Conservation (phyloP, 495 filamentous ascomycete species). For the Penicillium subrubescens region DNA sequence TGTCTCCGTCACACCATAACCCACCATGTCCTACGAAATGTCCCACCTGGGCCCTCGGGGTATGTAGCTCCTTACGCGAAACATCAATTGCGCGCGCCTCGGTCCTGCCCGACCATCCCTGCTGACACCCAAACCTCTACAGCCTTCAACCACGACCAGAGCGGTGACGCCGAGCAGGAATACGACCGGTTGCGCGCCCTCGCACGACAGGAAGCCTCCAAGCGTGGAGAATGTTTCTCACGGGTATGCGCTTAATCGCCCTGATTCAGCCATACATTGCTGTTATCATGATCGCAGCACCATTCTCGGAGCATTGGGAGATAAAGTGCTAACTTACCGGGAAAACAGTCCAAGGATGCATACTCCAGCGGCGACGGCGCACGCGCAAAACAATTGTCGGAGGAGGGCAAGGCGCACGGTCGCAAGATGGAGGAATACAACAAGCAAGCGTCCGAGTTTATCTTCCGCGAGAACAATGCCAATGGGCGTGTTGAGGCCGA, state of each 20-base stretch:
- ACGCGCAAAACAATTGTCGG: conserved; percentile 74
- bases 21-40: conserved; percentile 63
- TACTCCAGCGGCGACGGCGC: conserved; percentile 81
- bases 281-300: not conserved
- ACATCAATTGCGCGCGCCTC: not conserved
- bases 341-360: conserved; percentile 67
- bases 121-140: conserved; percentile 6
- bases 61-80: conserved; percentile 17
- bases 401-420: conserved; percentile 83
- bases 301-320: not conserved
- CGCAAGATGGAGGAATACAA: conserved; percentile 80
- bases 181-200: conserved; percentile 90
- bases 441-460: conserved; percentile 85
- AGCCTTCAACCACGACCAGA: conserved; percentile 83
- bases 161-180: conserved; percentile 71
- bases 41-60: conserved; percentile 60
- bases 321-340: conserved; percentile 8
- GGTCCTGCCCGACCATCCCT: not conserved
- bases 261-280: not conserved
- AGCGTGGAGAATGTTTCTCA: conserved; percentile 75
- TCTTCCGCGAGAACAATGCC: conserved; percentile 92
- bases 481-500: conserved; percentile 68
- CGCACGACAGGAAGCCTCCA: conserved; percentile 74
- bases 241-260: conserved; percentile 46
- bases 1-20: not conserved